A percentile compares a stretch with the other conserved stretches of the same genome.
Conservation (phyloP, 2,329 filamentous ascomycete genomes). For the Paraconiothyrium sp. region DNA sequence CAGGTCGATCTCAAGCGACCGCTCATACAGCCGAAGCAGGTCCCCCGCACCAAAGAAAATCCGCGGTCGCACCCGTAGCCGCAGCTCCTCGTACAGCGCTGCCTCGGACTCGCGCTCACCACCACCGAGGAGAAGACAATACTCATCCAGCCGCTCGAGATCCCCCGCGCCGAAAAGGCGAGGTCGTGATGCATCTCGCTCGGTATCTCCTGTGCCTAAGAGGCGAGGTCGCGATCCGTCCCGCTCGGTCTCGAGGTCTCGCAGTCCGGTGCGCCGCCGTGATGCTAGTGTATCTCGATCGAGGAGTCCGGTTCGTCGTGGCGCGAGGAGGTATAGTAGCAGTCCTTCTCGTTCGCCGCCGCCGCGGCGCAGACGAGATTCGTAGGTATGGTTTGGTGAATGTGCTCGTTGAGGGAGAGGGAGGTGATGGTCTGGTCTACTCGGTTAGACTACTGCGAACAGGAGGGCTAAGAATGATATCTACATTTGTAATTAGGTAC, state of each 20-base stretch:
- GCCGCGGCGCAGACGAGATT: constrained; percentile 26
- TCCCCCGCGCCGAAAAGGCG: neutral
- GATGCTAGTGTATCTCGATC: constrained; percentile 16
- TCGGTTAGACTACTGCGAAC: too few species aligned
- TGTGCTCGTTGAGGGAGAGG: too few species aligned
- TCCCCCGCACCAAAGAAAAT: constrained; percentile 35
- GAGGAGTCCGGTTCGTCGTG: constrained; percentile 20
- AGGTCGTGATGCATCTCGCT: too few species aligned
- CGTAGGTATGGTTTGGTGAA: constrained; percentile 2
- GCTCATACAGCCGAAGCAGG: constrained; percentile 41
- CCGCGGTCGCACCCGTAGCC: constrained; percentile 22
- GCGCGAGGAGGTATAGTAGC: constrained; percentile 22
- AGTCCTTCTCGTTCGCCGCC: constrained; percentile 24
- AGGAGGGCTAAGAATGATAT: too few species aligned
- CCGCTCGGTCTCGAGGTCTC: constrained; percentile 28
- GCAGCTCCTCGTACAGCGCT: constrained; percentile 32
- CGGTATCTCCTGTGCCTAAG: neutral
- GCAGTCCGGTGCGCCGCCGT: constrained; percentile 6
- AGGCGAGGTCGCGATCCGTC: constrained; percentile 28
- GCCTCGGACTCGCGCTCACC: constrained; percentile 35
- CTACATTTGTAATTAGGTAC: too few species aligned
- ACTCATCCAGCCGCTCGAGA: constrained; percentile 41
- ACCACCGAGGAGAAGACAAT: constrained; percentile 32
- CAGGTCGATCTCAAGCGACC: constrained; percentile 36
- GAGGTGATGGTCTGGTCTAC: too few species aligned